A percentile compares a stretch with the other conserved stretches of the same genome.
phyloP scores from a whole-genome alignment of 441 rosid genomes.

The Melastoma candidum region DNA sequence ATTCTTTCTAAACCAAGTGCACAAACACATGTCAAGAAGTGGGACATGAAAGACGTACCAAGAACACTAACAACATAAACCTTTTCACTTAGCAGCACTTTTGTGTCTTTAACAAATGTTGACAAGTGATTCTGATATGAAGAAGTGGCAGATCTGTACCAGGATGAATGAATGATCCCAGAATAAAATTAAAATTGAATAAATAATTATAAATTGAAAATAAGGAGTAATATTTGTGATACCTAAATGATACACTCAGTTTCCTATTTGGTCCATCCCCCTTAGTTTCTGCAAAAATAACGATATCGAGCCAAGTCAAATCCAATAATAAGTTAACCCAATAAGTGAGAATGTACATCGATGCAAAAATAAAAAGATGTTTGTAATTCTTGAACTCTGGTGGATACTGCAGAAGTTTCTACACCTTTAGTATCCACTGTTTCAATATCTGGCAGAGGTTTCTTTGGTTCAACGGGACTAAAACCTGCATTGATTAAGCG shows the following conservation, averaged over 20 bases:
- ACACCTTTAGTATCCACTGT: conserved; percentile 38
- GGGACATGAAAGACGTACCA: conserved; percentile 30
- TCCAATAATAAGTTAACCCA: too few species aligned
- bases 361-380: neutral
- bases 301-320: too few species aligned
- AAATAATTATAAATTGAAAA: neutral
- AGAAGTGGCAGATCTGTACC: conserved; percentile 24
- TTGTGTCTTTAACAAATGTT: conserved; percentile 55
- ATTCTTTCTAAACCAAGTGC: neutral
- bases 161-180: conserved; percentile 13
- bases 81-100: conserved; percentile 53
- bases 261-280: too few species aligned
- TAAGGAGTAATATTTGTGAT: neutral
- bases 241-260: too few species aligned
- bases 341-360: too few species aligned
- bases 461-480: conserved; percentile 33
- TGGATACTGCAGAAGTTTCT: conserved; percentile 4
- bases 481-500: conserved; percentile 46
- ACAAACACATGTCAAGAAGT: neutral
- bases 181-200: neutral
- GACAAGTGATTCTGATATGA: conserved; percentile 34
- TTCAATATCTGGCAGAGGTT: conserved; percentile 28
- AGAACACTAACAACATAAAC: conserved; percentile 67
- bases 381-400: too few species aligned
- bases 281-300: too few species aligned